Evolutionary conservation across 805 yeast genomes (phyloP).

Genomic region (Yarrowia yakushimensis): DNA sequence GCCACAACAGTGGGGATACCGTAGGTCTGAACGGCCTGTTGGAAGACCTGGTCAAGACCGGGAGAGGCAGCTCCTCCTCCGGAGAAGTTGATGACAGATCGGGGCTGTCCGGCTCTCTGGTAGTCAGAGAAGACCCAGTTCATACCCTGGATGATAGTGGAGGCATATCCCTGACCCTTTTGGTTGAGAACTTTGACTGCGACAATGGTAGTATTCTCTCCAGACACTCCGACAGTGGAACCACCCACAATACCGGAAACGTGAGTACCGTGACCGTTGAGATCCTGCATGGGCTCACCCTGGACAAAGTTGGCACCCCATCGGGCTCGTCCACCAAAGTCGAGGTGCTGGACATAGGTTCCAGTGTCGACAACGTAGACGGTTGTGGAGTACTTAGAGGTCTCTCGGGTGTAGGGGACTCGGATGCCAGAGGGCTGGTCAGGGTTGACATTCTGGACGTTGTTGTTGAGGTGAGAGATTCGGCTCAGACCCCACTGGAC

Average conservation of each 20-base stretch:
- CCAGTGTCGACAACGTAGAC: slow-evolving; percentile 61
- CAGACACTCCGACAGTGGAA: slow-evolving; percentile 50
- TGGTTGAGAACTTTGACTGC: slow-evolving; percentile 56
- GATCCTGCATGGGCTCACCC: slow-evolving; percentile 49
- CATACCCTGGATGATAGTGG: slow-evolving; percentile 56
- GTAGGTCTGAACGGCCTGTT: slow-evolving; percentile 5
- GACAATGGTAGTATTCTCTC: slow-evolving; percentile 46
- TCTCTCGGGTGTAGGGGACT: slow-evolving; percentile 61
- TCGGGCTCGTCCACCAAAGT: slow-evolving; percentile 54
- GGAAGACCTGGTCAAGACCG: slow-evolving; percentile 38
- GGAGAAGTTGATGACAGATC: slow-evolving; percentile 21
- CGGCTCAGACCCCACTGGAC: slow-evolving; percentile 85
- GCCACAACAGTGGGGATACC: slow-evolving; percentile 36
- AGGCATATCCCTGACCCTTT: slow-evolving; percentile 52
- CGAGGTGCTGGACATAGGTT: slow-evolving; percentile 45
- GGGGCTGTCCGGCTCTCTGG: slow-evolving; percentile 29
- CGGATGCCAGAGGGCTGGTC: slow-evolving; percentile 37
- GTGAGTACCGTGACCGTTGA: slow-evolving; percentile 60
- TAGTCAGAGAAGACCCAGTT: slow-evolving; percentile 46
- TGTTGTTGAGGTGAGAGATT: slow-evolving; percentile 70
- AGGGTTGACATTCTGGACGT: slow-evolving; percentile 33
- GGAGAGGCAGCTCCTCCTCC: slow-evolving; percentile 3
- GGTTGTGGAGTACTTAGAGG: slow-evolving; percentile 45
- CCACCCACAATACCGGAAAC: slow-evolving; percentile 61
- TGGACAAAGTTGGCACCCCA: slow-evolving; percentile 51